phyloP scores from a whole-genome alignment of 495 filamentous ascomycete genomes.

The Daldinia grandis region DNA sequence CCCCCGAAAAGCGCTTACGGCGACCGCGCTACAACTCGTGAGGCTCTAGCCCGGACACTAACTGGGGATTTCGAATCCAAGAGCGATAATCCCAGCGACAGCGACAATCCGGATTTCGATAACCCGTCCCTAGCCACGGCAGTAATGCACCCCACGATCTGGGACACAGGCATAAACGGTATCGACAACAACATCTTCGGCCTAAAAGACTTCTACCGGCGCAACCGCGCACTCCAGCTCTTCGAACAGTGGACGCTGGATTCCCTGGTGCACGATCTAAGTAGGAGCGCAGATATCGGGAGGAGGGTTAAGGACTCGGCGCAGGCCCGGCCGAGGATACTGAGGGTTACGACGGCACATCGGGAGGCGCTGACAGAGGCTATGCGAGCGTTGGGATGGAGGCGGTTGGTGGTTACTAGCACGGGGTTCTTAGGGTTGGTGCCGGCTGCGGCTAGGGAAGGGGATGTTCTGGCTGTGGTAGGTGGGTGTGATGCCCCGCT shows the following conservation, averaged over 20 bases:
- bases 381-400: not conserved
- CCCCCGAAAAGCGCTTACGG: slow-evolving; percentile 25
- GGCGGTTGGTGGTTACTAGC: not conserved
- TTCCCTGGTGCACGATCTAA: not conserved
- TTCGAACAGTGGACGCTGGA: not conserved
- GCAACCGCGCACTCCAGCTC: slow-evolving; percentile 2
- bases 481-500: not conserved
- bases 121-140: not conserved
- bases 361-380: not conserved
- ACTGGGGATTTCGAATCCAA: not conserved
- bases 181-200: slow-evolving; percentile 28
- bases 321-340: not conserved
- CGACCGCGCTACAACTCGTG: not conserved
- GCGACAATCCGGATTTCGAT: not conserved
- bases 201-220: slow-evolving; percentile 29
- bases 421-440: not conserved
- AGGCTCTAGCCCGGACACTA: not conserved
- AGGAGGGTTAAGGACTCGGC: not conserved
- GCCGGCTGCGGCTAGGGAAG: not conserved
- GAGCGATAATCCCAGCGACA: not conserved
- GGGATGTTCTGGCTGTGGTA: not conserved
- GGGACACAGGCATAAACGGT: slow-evolving; percentile 15
- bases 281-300: not conserved
- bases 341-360: not conserved
- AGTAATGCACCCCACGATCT: not conserved